Evolutionary conservation across 2,329 filamentous ascomycete species (phyloP).

Genomic region (Scedosporium minutisporum): DNA sequence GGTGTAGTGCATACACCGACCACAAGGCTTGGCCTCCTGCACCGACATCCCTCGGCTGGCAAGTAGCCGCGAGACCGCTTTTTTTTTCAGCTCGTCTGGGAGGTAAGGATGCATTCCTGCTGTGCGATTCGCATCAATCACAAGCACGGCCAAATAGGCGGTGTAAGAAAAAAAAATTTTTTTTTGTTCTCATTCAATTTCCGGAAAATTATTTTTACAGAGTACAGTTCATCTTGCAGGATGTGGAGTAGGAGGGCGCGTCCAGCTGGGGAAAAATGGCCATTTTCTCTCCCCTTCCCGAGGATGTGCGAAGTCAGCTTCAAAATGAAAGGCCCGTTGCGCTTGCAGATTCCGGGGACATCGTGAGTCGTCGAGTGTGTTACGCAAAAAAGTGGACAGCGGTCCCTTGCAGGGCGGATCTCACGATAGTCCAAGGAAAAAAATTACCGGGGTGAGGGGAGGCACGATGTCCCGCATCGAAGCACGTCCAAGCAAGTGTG

Average conservation of each 20-base stretch:
- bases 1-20: not conserved
- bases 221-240: not conserved
- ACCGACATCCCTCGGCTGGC: not conserved
- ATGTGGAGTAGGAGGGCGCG: not conserved
- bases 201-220: not conserved
- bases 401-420: constrained; percentile 1
- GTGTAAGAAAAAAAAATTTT: not conserved
- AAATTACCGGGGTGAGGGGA: not conserved
- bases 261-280: not conserved
- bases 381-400: not conserved
- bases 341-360: not conserved
- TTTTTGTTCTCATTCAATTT: not conserved
- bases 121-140: not conserved
- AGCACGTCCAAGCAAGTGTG: not conserved
- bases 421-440: not conserved
- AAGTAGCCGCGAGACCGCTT: not conserved
- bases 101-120: not conserved
- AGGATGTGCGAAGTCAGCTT: not conserved
- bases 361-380: not conserved
- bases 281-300: not conserved
- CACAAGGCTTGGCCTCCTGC: not conserved
- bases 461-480: not conserved
- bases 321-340: not conserved
- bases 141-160: not conserved
- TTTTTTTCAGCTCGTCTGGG: not conserved